phyloP scores from a whole-genome alignment of 2,329 filamentous ascomycete genomes.

The Pseudogymnoascus sp. region DNA sequence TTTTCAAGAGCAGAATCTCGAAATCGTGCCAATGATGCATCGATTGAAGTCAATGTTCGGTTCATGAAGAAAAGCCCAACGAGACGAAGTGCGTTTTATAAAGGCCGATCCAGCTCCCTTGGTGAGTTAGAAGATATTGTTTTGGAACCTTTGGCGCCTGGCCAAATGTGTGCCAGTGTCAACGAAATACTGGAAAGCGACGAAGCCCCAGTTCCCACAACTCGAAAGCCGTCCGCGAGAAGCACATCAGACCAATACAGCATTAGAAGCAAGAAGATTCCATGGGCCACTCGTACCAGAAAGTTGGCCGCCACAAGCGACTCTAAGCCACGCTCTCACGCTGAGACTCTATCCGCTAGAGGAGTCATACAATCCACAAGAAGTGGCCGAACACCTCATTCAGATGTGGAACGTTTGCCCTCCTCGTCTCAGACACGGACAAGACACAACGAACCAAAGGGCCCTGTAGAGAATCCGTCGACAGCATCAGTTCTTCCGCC shows the following conservation, averaged over 20 bases:
- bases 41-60: slow-evolving; percentile 21
- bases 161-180: slow-evolving; percentile 18
- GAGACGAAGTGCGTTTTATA: slow-evolving; percentile 8
- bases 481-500: slow-evolving; percentile 17
- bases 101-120: neutral
- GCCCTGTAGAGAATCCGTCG: neutral
- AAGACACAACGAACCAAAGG: neutral
- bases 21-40: slow-evolving; percentile 14
- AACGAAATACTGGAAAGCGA: neutral
- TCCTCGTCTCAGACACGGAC: neutral
- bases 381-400: neutral
- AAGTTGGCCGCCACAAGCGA: neutral
- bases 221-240: neutral
- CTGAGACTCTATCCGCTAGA: too few species aligned
- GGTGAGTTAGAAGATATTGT: slow-evolving; percentile 22
- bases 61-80: slow-evolving; percentile 21
- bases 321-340: neutral
- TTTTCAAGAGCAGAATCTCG: slow-evolving; percentile 22
- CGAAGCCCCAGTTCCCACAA: neutral
- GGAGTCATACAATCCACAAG: neutral
- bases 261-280: neutral
- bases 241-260: neutral
- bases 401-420: neutral
- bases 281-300: neutral
- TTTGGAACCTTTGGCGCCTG: slow-evolving; percentile 23